Percentiles rank a stretch among this genome's conserved stretches.
Conservation (phyloP, 129 eudicot species). For the Lonicera japonica region DNA sequence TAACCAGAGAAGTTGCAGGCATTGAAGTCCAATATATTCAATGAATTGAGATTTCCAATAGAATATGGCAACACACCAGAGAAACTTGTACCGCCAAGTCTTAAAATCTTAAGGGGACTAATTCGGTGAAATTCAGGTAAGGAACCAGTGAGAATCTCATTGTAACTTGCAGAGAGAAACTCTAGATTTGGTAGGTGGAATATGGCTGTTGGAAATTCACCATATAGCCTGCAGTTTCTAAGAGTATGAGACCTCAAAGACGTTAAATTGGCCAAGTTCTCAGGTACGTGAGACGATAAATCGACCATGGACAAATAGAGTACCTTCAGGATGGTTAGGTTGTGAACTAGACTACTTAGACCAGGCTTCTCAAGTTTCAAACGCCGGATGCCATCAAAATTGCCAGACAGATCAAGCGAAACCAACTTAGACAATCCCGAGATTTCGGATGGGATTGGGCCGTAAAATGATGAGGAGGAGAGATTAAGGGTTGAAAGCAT, state of each 20-base stretch:
- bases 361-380: background rate
- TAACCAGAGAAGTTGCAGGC: slow-evolving; percentile 8
- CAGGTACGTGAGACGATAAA: slow-evolving; percentile 13
- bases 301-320: slow-evolving; percentile 11
- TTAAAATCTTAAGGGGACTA: slow-evolving; percentile 8
- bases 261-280: slow-evolving; percentile 14
- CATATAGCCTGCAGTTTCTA: slow-evolving; percentile 1
- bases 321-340: slow-evolving; percentile 12
- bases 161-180: background rate
- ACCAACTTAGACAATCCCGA: background rate
- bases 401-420: slow-evolving; percentile 6
- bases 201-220: slow-evolving; percentile 19
- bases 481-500: slow-evolving; percentile 7
- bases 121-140: slow-evolving; percentile 19
- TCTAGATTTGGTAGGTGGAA: slow-evolving; percentile 16
- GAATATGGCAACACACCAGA: slow-evolving; percentile 26
- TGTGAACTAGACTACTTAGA: slow-evolving; percentile 6
- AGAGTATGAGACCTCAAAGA: slow-evolving; percentile 10
- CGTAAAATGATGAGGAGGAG: background rate
- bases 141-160: slow-evolving; percentile 18
- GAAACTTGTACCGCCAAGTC: slow-evolving; percentile 5
- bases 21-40: background rate
- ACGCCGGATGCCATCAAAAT: background rate
- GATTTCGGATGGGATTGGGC: slow-evolving; percentile 6
- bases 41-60: slow-evolving; percentile 11